A percentile compares a stretch with the other conserved stretches of the same genome.
Conservation (phyloP, 768 basidiomycete genomes). For the Auricularia sp. region DNA sequence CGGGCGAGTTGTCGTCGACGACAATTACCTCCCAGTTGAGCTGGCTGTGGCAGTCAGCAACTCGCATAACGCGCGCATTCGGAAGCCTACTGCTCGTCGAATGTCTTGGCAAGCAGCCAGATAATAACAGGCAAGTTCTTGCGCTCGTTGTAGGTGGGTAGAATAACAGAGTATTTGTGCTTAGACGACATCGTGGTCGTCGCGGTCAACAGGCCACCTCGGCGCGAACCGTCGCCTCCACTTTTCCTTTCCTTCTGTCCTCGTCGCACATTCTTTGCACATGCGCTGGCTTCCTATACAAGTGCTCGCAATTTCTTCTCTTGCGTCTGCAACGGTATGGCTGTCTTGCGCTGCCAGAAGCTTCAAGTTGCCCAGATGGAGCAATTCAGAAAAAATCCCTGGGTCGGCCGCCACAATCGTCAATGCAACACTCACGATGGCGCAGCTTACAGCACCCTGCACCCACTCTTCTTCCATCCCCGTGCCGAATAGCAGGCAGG, state of each 20-base stretch:
- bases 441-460: not conserved
- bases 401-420: too few species aligned
- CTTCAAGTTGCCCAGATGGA: too few species aligned
- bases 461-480: not conserved
- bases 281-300: too few species aligned
- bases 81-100: conserved; percentile 56
- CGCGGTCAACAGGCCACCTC: not conserved
- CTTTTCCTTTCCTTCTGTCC: not conserved
- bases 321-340: too few species aligned
- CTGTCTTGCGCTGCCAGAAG: too few species aligned
- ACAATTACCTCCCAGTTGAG: conserved; percentile 83
- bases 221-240: not conserved
- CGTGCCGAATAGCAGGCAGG: too few species aligned
- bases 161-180: conserved; percentile 77
- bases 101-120: conserved; percentile 73
- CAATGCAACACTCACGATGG: too few species aligned
- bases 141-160: conserved; percentile 91
- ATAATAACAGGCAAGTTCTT: conserved; percentile 83
- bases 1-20: conserved; percentile 87
- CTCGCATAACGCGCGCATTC: not conserved
- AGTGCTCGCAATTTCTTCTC: too few species aligned
- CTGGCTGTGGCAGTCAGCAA: conserved; percentile 31
- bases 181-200: conserved; percentile 24
- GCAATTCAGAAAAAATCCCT: too few species aligned
- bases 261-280: too few species aligned